phyloP scores from a whole-genome alignment of 2,329 filamentous ascomycete species.

The Exophiala aquamarina region DNA sequence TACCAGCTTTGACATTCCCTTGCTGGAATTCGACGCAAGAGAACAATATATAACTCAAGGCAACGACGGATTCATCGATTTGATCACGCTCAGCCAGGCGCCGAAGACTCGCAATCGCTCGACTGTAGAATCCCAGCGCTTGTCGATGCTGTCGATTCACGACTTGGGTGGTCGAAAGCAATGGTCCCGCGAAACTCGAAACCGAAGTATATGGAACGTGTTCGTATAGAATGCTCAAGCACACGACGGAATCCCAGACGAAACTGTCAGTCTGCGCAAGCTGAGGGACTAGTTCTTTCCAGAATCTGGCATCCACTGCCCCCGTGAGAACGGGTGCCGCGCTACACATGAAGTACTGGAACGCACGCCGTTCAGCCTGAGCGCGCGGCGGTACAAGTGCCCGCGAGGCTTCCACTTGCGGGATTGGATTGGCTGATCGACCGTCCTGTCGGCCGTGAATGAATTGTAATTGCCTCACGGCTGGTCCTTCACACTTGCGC shows the following conservation, averaged over 20 bases:
- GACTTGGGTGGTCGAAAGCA: not conserved
- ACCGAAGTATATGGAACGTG: conserved; percentile 11
- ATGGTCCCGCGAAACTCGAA: not conserved
- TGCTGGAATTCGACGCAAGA: conserved; percentile 23
- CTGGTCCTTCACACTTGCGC: conserved; percentile 20
- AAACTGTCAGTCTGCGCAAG: conserved; percentile 18
- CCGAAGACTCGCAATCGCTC: conserved; percentile 16
- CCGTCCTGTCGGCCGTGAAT: conserved; percentile 5
- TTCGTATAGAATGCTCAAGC: conserved; percentile 16
- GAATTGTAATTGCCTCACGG: conserved; percentile 14
- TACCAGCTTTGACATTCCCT: conserved; percentile 15
- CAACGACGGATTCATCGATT: conserved; percentile 15
- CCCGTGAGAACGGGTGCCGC: conserved; percentile 19
- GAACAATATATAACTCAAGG: conserved; percentile 22
- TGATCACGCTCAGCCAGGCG: conserved; percentile 9
- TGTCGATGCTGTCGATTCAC: conserved; percentile 15
- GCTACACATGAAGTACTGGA: conserved; percentile 17
- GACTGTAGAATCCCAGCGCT: conserved; percentile 19
- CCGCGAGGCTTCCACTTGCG: not conserved
- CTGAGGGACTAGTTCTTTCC: conserved; percentile 17
- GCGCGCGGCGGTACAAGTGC: conserved; percentile 11
- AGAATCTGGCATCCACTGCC: conserved; percentile 18
- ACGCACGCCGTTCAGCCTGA: conserved; percentile 19
- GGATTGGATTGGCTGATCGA: conserved; percentile 7
- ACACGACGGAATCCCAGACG: conserved; percentile 21